A percentile compares a stretch with the other conserved stretches of the same genome.
Evolutionary conservation across 768 basidiomycete genomes (phyloP).

Genomic region (Mycena vulgaris): DNA sequence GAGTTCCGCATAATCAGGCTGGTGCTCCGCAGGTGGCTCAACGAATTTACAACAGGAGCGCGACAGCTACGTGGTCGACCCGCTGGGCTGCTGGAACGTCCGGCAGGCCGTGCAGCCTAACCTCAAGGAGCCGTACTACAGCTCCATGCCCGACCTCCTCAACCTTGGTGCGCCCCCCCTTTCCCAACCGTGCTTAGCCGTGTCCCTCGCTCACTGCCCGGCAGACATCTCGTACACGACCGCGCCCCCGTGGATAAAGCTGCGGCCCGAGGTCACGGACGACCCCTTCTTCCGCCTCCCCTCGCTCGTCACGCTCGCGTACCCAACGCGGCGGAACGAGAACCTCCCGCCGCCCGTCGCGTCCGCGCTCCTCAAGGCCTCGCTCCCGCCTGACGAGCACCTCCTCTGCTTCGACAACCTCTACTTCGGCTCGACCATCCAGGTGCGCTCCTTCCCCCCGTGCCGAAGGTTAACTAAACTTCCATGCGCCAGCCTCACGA

Average conservation of each 20-base stretch:
- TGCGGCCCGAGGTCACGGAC: slow-evolving; percentile 27
- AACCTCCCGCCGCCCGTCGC: slow-evolving; percentile 8
- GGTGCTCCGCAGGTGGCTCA: too few species aligned
- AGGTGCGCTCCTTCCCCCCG: slow-evolving; percentile 26
- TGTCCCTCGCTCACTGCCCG: background rate
- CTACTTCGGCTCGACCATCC: slow-evolving; percentile 38
- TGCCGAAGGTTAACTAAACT: slow-evolving; percentile 35
- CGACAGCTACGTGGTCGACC: slow-evolving; percentile 31
- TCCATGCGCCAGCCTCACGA: background rate
- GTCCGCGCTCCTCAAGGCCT: slow-evolving; percentile 37
- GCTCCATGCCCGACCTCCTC: background rate
- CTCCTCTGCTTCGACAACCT: slow-evolving; percentile 44
- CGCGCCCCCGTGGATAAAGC: slow-evolving; percentile 41
- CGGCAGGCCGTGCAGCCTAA: slow-evolving; percentile 15
- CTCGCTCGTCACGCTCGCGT: slow-evolving; percentile 42
- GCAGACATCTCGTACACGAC: slow-evolving; percentile 44
- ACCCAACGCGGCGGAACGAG: slow-evolving; percentile 32
- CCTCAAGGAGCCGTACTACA: slow-evolving; percentile 29
- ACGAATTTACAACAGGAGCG: slow-evolving; percentile 12
- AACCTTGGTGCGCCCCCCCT: slow-evolving; percentile 24
- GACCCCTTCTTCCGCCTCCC: slow-evolving; percentile 37
- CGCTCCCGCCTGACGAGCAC: slow-evolving; percentile 39
- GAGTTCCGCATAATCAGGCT: background rate
- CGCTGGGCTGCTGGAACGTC: slow-evolving; percentile 36
- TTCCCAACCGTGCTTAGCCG: background rate